Evolutionary conservation across 2,329 filamentous ascomycete genomes (phyloP).

Genomic region (Eutypella sp.): DNA sequence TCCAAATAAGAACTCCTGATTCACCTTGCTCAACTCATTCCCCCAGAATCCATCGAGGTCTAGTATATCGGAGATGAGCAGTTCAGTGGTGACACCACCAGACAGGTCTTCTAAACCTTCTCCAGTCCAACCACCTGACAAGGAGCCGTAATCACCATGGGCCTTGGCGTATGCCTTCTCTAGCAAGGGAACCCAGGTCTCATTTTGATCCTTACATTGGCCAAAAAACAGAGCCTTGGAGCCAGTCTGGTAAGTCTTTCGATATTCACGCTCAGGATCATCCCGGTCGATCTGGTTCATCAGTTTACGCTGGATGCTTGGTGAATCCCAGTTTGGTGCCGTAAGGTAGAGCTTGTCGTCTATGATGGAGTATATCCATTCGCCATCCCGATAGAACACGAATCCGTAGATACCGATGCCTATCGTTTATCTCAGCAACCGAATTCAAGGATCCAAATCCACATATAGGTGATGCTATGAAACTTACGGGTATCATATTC

Average conservation of each 20-base stretch:
- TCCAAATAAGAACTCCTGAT: slow-evolving; percentile 75
- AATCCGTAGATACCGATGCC: slow-evolving; percentile 83
- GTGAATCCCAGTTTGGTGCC: slow-evolving; percentile 76
- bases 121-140: slow-evolving; percentile 66
- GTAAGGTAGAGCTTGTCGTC: slow-evolving; percentile 87
- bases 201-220: slow-evolving; percentile 68
- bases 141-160: slow-evolving; percentile 70
- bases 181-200: slow-evolving; percentile 76
- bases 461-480: not conserved
- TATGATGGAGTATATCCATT: slow-evolving; percentile 88
- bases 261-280: slow-evolving; percentile 67
- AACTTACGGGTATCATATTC: slow-evolving; percentile 58
- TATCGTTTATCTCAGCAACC: slow-evolving; percentile 38
- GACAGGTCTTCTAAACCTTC: slow-evolving; percentile 56
- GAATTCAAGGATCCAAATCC: not conserved
- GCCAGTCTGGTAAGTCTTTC: slow-evolving; percentile 66
- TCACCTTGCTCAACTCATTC: slow-evolving; percentile 74
- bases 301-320: slow-evolving; percentile 66
- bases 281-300: slow-evolving; percentile 71
- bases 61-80: slow-evolving; percentile 66
- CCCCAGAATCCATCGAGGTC: slow-evolving; percentile 81
- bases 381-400: slow-evolving; percentile 81
- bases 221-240: slow-evolving; percentile 76
- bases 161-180: slow-evolving; percentile 84
- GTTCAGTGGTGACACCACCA: slow-evolving; percentile 65